A percentile compares a stretch with the other conserved stretches of the same genome.
These are phyloP conservation scores for Xerophyta viscosa DNA, from an alignment of 106 monocot genomes.

Conservation along the genomic window DNA sequence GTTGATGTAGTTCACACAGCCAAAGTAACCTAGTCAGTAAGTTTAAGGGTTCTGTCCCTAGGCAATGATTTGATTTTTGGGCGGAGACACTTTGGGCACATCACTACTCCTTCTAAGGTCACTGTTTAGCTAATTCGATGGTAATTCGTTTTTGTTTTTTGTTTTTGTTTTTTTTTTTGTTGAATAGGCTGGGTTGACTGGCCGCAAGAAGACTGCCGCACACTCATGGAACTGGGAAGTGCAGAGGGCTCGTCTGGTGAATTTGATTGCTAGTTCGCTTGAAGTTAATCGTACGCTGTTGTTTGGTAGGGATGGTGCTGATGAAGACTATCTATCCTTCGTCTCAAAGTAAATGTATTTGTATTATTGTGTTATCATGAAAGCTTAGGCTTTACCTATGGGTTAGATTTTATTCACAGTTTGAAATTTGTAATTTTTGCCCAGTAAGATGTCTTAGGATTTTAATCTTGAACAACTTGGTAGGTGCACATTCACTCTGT, in stretches of 20 bases:
- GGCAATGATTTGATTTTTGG: too few species aligned
- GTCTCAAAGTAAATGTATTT: conserved; percentile 59
- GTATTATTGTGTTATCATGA: not conserved
- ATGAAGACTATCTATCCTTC: conserved; percentile 78
- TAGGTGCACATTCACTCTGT: conserved; percentile 65
- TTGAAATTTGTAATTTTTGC: too few species aligned
- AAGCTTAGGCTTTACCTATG: not conserved
- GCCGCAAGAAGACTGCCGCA: conserved; percentile 41
- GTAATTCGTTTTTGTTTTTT: not conserved
- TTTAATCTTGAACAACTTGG: not conserved
- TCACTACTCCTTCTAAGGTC: too few species aligned
- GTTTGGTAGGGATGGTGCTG: conserved; percentile 53
- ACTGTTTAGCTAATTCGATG: too few species aligned
- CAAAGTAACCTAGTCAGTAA: too few species aligned
- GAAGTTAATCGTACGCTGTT: conserved; percentile 69
- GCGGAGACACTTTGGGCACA: too few species aligned
- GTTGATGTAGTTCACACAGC: too few species aligned
- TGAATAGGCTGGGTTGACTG: conserved; percentile 24
- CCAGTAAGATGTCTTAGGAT: too few species aligned
- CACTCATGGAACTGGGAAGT: conserved; percentile 73
- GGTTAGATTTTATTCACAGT: too few species aligned
- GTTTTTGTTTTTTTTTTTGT: not conserved
- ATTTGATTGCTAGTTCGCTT: conserved; percentile 75
- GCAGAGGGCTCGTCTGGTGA: conserved; percentile 56
- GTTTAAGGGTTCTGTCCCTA: too few species aligned